Base-by-base conservation (phyloP, 1,284 basidiomycete genomes). In the Psilocybe mexicana region DNA sequence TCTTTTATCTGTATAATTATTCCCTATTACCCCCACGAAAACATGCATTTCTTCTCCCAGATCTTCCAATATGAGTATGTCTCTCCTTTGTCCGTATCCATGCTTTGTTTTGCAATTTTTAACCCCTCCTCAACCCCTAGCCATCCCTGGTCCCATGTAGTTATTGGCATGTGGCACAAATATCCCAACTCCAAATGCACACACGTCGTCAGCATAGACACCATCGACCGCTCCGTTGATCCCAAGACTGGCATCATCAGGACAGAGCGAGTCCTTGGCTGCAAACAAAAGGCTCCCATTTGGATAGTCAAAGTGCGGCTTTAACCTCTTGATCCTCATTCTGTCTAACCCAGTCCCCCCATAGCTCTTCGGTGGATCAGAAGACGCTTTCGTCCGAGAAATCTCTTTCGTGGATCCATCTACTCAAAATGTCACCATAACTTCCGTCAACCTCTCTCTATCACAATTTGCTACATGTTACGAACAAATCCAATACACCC, bases 171-270 rank as follows among this genome's bases (percentile, higher is more conserved):
- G 80, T 93, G 92, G 88, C 90, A 92, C 67, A 98, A 98, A 80
- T 98, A 98, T 73, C 95, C 95, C 48, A 97, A 97, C 72, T 91
- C 93, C 47, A 88, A 91, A 68, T 94, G 94, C 69, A 86, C 91
- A 6, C 95, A 98, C 73, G 96, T 98, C 63, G 81, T 93, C 65
- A 92, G 90, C 61, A 86, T 98, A 67, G 95, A 98, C 73, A 93
- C 94, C 23, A 65, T 97, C 54, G 88, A 92, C 72, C 87, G 94
- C 60, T 82, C 87, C 7, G 81, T 97, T 33, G 90, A 97, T 74
- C 84, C 91, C 23, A 72, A 80, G 52, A 94, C 93, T 11, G 95
- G 94, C 28, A 82, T 96, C 58, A 86, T 98, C 65, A 84, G 96
- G 63, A 95, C 93, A 52, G 92, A 94, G 73, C 82, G 93, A 58